Conservation (phyloP, 805 yeast genomes). For the Millerozyma acaciae region DNA sequence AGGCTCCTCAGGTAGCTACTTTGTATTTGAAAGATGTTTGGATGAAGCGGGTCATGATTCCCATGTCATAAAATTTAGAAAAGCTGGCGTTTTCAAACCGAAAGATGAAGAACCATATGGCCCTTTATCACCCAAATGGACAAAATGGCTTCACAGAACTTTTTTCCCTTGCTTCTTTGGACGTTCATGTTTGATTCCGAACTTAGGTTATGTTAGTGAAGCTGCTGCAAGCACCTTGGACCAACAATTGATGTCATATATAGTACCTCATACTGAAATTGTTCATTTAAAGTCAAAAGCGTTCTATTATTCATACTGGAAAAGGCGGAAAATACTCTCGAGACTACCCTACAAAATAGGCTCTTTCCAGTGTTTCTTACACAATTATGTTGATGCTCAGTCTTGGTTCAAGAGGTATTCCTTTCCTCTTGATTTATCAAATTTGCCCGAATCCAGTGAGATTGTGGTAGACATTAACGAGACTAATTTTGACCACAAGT, state of each 20-base stretch:
- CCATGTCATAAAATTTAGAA: too few species aligned
- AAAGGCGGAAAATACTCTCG: constrained; percentile 22
- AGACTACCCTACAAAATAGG: constrained; percentile 52
- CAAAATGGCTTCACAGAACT: constrained; percentile 73
- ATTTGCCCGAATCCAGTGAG: constrained; percentile 18
- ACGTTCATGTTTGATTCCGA: constrained; percentile 66
- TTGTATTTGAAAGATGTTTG: constrained; percentile 33
- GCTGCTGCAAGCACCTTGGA: constrained; percentile 69
- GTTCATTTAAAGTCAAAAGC: constrained; percentile 45
- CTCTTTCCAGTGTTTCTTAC: constrained; percentile 60
- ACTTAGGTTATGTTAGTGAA: constrained; percentile 68
- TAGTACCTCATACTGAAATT: constrained; percentile 66
- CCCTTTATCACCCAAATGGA: constrained; percentile 73
- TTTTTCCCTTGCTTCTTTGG: constrained; percentile 78
- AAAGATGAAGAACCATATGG: constrained; percentile 82
- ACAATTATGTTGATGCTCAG: constrained; percentile 58
- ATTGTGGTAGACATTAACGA: constrained; percentile 12
- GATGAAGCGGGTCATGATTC: constrained; percentile 7
- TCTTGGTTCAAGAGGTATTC: constrained; percentile 55
- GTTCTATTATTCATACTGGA: constrained; percentile 54
- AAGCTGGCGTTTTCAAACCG: constrained; percentile 67
- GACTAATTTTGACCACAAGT: constrained; percentile 16
- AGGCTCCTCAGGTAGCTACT: constrained; percentile 73
- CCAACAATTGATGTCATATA: constrained; percentile 50
- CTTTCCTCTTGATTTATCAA: constrained; percentile 36